phyloP scores from a whole-genome alignment of 2,329 filamentous ascomycete genomes.

The Ophiostoma quercus region DNA sequence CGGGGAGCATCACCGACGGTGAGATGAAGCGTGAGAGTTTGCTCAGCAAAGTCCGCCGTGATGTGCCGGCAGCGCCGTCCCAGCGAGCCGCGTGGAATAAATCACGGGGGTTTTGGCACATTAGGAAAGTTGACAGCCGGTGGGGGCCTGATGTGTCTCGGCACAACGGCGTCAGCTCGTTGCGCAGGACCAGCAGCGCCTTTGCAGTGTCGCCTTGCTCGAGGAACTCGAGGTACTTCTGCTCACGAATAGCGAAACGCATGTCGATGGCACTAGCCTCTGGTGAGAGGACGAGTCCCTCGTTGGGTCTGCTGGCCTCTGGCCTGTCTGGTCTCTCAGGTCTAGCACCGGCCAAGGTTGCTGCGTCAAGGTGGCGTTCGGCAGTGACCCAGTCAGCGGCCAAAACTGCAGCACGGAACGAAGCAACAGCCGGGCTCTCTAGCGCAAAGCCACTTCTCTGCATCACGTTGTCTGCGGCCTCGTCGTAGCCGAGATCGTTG shows the following conservation, averaged over 20 bases:
- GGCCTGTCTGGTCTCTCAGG: not conserved
- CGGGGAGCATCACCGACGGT: conserved; percentile 92
- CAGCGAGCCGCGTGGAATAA: conserved; percentile 71
- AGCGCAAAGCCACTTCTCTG: conserved; percentile 81
- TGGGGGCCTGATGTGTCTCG: conserved; percentile 73
- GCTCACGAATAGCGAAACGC: conserved; percentile 82
- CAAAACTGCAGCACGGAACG: conserved; percentile 75
- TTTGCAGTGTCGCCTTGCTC: conserved; percentile 67
- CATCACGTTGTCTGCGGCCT: conserved; percentile 68
- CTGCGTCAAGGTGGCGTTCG: conserved; percentile 55
- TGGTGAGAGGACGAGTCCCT: conserved; percentile 50
- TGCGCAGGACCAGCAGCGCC: conserved; percentile 77
- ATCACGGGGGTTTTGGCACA: conserved; percentile 76
- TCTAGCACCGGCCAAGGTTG: not conserved
- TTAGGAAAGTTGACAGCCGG: conserved; percentile 80
- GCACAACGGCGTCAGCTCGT: conserved; percentile 80
- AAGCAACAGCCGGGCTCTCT: conserved; percentile 79
- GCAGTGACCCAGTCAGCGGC: conserved; percentile 77
- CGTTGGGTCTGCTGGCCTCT: not conserved
- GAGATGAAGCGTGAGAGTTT: conserved; percentile 89
- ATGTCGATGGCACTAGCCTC: conserved; percentile 72
- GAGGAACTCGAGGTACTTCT: conserved; percentile 89
- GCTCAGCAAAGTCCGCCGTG: conserved; percentile 68
- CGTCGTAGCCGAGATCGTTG: conserved; percentile 78
- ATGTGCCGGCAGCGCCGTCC: conserved; percentile 74